Base-by-base conservation (phyloP, 768 basidiomycete species). In the Royoungia palumana region DNA sequence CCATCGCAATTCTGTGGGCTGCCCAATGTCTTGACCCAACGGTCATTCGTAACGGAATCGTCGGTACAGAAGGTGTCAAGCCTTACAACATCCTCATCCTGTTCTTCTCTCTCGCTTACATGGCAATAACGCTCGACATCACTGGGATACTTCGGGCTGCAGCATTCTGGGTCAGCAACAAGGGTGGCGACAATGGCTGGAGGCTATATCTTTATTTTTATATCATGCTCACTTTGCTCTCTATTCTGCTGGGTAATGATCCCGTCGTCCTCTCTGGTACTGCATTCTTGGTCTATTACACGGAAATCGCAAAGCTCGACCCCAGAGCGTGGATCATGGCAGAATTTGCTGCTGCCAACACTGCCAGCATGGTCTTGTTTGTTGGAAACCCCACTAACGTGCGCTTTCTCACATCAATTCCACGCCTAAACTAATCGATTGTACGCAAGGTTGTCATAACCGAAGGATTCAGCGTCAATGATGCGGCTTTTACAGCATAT, bases 21-120 rank as follows among this genome's bases (percentile, higher is more conserved):
- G 64, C 78, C 0, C 78, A 80, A 54, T 82, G 80, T 51, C 57
- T 82, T 34, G 58, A 73, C 46, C 48, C 62, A 0, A 24, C 54
- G 0, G 80, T 77, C 10, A 76, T 95, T 34, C 76, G 84, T 14
- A 69, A 79, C 50, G 94, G 94, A 1, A 90, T 95, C 44, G 81
- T 94, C 11, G 87, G 87, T 6, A 74, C 76, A 0, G 84, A 85
- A 50, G 86, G 86, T 4, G 79, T 97, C 21, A 81, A 87, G 56
- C 94, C 94, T 0, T 89, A 94, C 61, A 90, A 96, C 63, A 94
- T 98, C 55, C 80, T 98, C 65, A 89, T 91, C 21, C 72, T 98
- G 1, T 97, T 98, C 70, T 83, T 92, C 58, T 90, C 88, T 3
- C 75, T 96, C 41, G 92, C 94, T 0, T 97, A 97, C 69, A 86